These are phyloP conservation scores for Suhomyces maxii DNA, from an alignment of 1,139 yeast genomes.

Conservation along the genomic window DNA sequence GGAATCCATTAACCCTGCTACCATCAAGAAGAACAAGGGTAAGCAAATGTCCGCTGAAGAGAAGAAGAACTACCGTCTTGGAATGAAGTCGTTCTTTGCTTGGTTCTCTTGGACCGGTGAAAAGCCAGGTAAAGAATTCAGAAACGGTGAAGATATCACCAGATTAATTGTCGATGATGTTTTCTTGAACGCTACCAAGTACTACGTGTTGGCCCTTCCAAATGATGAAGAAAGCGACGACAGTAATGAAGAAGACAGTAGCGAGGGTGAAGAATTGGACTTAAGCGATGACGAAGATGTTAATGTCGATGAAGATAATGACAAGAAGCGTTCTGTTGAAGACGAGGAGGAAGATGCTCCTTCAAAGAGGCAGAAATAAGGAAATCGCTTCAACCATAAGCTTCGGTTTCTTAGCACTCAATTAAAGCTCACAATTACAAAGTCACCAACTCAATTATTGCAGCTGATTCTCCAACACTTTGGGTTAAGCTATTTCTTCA, in stretches of 20 bases:
- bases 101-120: constrained; percentile 77
- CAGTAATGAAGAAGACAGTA: constrained; percentile 45
- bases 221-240: constrained; percentile 56
- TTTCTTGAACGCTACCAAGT: constrained; percentile 70
- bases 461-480: background rate
- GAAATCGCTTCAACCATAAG: no score
- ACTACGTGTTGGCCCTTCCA: constrained; percentile 67
- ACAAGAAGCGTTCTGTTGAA: constrained; percentile 10
- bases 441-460: background rate
- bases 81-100: constrained; percentile 74
- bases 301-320: background rate
- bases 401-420: no score
- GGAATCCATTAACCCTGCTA: constrained; percentile 51
- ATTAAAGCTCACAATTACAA: no score
- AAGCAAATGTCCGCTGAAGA: constrained; percentile 47
- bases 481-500: background rate
- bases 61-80: constrained; percentile 60
- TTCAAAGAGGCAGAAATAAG: constrained; percentile 6
- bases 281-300: constrained; percentile 47
- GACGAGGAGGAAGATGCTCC: constrained; percentile 3
- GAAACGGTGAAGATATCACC: constrained; percentile 71
- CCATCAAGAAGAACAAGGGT: constrained; percentile 35
- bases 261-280: constrained; percentile 57
- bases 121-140: constrained; percentile 71
- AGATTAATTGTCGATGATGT: constrained; percentile 63